Percentiles rank a stretch among this genome's conserved stretches.
These are phyloP conservation scores for Tagetes patula DNA, from an alignment of 129 eudicot genomes.

Conservation along the genomic window DNA sequence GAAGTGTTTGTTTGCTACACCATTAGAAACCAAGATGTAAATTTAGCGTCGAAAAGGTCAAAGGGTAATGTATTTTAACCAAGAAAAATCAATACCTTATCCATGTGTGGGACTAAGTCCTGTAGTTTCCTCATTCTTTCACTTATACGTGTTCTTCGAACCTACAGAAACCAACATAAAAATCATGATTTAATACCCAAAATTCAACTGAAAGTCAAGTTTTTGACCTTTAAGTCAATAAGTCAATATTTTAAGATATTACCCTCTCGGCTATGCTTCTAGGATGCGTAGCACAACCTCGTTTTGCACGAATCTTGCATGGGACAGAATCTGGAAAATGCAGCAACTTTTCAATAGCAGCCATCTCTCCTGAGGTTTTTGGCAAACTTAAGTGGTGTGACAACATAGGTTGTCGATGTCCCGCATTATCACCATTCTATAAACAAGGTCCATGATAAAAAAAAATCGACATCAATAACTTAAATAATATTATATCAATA, in stretches of 20 bases:
- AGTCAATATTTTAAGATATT: constrained; percentile 19
- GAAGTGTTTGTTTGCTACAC: constrained; percentile 95
- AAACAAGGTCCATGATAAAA: neutral
- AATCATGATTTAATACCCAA: constrained; percentile 1
- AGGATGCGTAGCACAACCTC: constrained; percentile 99
- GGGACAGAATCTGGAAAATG: constrained; percentile 84
- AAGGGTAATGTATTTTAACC: neutral
- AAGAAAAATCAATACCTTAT: constrained; percentile 54
- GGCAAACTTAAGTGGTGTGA: constrained; percentile 90
- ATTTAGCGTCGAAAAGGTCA: constrained; percentile 1
- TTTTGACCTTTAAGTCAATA: neutral
- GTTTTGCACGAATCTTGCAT: constrained; percentile 86
- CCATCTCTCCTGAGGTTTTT: constrained; percentile 62
- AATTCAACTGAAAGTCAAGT: neutral
- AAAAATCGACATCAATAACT: neutral
- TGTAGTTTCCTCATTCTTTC: constrained; percentile 96
- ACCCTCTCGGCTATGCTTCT: constrained; percentile 99
- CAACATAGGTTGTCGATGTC: constrained; percentile 48
- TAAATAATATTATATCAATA: neutral
- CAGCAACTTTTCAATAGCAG: constrained; percentile 62
- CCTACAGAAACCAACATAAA: constrained; percentile 40
- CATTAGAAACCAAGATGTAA: constrained; percentile 13
- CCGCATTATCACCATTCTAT: constrained; percentile 46
- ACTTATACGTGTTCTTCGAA: constrained; percentile 88
- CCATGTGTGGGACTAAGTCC: constrained; percentile 97